A percentile compares a stretch with the other conserved stretches of the same genome.
These are phyloP conservation scores for Colletotrichum tofieldiae DNA, from an alignment of 2,329 filamentous ascomycete species.

Conservation along the genomic window DNA sequence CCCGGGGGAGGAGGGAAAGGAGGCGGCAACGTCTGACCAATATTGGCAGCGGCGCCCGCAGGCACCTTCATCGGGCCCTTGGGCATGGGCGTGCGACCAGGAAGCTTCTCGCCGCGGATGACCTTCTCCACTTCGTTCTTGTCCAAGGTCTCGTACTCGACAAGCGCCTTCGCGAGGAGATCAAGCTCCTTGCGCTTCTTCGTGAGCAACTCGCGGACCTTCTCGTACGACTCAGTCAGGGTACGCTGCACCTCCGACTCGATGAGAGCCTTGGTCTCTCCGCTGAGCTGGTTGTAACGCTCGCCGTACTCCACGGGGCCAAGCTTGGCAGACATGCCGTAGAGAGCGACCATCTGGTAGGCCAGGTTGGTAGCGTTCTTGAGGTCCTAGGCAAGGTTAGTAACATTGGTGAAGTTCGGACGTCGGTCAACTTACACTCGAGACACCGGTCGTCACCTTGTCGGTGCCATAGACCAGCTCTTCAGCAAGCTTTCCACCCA, in stretches of 20 bases:
- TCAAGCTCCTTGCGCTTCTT: constrained; percentile 89
- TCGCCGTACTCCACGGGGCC: constrained; percentile 91
- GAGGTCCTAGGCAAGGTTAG: constrained; percentile 77
- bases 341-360: constrained; percentile 88
- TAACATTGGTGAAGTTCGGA: background rate
- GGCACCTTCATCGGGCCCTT: constrained; percentile 59
- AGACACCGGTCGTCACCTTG: constrained; percentile 91
- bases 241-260: constrained; percentile 90
- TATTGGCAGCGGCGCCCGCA: constrained; percentile 18
- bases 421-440: constrained; percentile 70
- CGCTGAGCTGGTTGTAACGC: constrained; percentile 86
- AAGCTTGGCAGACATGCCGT: constrained; percentile 90
- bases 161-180: constrained; percentile 86
- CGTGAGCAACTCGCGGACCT: constrained; percentile 80
- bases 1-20: constrained; percentile 33
- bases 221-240: constrained; percentile 84
- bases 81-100: constrained; percentile 79
- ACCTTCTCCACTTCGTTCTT: constrained; percentile 93
- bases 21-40: constrained; percentile 31
- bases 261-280: constrained; percentile 88
- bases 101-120: constrained; percentile 86
- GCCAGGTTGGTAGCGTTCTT: constrained; percentile 85
- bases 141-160: constrained; percentile 94
- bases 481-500: constrained; percentile 91
- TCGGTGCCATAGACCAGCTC: constrained; percentile 94